A percentile compares a stretch with the other conserved stretches of the same genome.
These are phyloP conservation scores for rapeseed (Brassica napus) DNA, from an alignment of 345 rosid species.

Conservation along the genomic window Da-Ae NC_063444.1:8625001-8625500, in stretches of 20 bases:
- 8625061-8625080: constrained; percentile 41
- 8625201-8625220: background rate
- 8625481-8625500: too few species aligned
- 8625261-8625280: background rate
- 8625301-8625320: too few species aligned
- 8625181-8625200: background rate
- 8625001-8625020: constrained; percentile 69
- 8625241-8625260: background rate
- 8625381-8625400: too few species aligned
- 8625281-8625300: too few species aligned
- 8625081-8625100: background rate
- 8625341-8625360: too few species aligned
- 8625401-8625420: too few species aligned
- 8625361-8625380: too few species aligned
- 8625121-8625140: background rate
- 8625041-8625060: constrained; percentile 38
- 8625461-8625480: too few species aligned
- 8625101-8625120: constrained; percentile 6
- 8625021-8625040: constrained; percentile 30
- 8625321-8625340: too few species aligned
- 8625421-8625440: too few species aligned
- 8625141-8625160: background rate
- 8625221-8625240: background rate
- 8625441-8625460: too few species aligned
- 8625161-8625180: background rate